Evolutionary conservation across 2,329 filamentous ascomycete genomes (phyloP), one percentile per base, ranked within the genome.

Genomic region (Dothistroma pini): DNA sequence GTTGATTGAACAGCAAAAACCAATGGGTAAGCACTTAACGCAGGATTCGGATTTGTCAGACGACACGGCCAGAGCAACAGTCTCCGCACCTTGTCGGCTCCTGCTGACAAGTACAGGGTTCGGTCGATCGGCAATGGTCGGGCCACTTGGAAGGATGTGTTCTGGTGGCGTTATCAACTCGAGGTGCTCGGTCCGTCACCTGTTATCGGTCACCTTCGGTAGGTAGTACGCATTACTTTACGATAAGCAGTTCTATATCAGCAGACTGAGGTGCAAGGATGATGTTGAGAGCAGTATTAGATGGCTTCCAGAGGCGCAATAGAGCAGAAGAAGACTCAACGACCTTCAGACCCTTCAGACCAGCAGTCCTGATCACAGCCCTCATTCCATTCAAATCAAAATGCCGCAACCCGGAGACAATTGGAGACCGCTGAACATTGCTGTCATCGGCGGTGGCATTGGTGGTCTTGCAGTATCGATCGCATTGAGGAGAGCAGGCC

Each of bases 401-500:
- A 56, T 51, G 44, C 55, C 32, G 31, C 54, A 66, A 38, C 63
- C 63, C 6, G 65, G 65, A 54, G 59, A 56, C 22, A 58, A 63
- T 32, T 69, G 68, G 68, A 65, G 57, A 57, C 62, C 65, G 19
- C 67, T 74, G 25, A 74, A 74, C 55, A 64, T 71, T 32, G 69
- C 65, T 41, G 74, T 83, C 2, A 70, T 83, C 41, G 82, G 82
- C 12, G 81, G 81, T 32, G 82, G 82, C 7, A 82, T 84, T 57
- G 83, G 83, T 25, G 83, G 83, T 44, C 73, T 85, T 53, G 78
- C 77, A 16, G 76, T 76, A 1, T 79, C 81, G 0, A 81, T 83
- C 53, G 78, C 83, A 1, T 75, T 86, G 6, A 78, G 82, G 22
- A 79, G 81, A 22, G 78, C 79, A 16, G 83, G 83, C 54, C 82